Evolutionary conservation across 2,329 filamentous ascomycete genomes (phyloP), one percentile per base, ranked within the genome.

Genomic region (Penicillium sclerotigenum): DNA sequence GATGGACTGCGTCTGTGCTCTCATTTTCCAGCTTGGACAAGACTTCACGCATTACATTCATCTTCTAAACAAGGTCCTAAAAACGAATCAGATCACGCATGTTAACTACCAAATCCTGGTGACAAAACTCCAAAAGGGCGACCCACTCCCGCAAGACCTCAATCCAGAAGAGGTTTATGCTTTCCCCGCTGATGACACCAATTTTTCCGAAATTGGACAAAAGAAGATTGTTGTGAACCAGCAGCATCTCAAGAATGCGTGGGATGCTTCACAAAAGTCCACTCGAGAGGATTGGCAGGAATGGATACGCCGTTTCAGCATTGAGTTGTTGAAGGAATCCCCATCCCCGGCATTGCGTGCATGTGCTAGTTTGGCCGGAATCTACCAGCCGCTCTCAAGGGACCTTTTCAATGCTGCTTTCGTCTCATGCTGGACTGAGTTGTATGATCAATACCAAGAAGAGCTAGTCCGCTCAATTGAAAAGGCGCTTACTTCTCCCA

Each of bases 241-340:
- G 48, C 92, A 97, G 61, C 95, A 99, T 78, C 80, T 99, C 22
- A 97, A 97, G 75, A 88, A 89, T 61, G 94, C 95, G 0, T 99
- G 94, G 94, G 94, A 97, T 66, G 94, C 95, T 0, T 91, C 88
- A 57, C 91, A 95, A 58, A 97, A 97, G 70, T 97, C 93, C 0
- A 99, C 94, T 10, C 91, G 92, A 67, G 94, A 99, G 71, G 94
- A 99, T 75, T 99, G 94, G 94, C 90, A 96, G 67, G 94, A 99
- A 73, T 99, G 94, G 94, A 91, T 99, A 75, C 86, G 95, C 59
- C 85, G 93, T 28, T 96, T 99, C 76, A 97, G 93, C 70, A 93
- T 96, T 33, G 96, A 96, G 54, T 81, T 99, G 8, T 81, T 99
- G 42, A 90, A 92, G 59, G 95, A 99, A 71, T 97, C 92, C 1